Conservation (phyloP, 179 eudicot species). For the Monotropa hypopitys region DNA sequence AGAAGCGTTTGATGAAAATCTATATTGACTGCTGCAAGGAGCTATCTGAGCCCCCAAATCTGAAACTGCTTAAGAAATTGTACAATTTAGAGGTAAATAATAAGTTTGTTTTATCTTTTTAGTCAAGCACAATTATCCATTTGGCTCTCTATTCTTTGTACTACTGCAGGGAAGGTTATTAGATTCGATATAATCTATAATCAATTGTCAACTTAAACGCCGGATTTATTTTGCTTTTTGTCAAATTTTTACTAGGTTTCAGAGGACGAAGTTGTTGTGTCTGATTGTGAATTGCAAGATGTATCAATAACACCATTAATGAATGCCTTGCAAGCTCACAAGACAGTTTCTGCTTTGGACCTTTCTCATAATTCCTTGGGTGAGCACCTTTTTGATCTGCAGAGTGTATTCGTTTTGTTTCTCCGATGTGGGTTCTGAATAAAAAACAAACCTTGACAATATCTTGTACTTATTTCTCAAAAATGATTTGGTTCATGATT, state of each 20-base stretch:
- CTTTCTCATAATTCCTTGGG: conserved; percentile 89
- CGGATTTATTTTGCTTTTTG: not conserved
- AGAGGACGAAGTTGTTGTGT: conserved; percentile 75
- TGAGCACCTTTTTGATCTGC: conserved; percentile 14
- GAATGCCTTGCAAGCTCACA: conserved; percentile 67
- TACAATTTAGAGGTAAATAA: conserved; percentile 63
- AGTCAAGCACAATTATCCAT: not conserved
- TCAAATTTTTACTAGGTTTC: conserved; percentile 44
- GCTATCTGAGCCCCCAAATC: conserved; percentile 53
- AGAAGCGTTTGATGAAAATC: conserved; percentile 66
- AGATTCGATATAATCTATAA: not conserved
- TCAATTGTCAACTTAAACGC: not conserved
- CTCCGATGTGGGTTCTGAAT: not conserved
- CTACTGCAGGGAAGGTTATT: not conserved
- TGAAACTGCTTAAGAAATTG: conserved; percentile 63
- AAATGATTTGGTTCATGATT: not conserved
- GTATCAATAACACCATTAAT: conserved; percentile 66
- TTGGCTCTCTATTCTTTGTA: not conserved
- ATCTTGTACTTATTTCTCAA: not conserved
- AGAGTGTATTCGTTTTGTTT: not conserved
- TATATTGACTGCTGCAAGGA: conserved; percentile 65
- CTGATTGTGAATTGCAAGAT: conserved; percentile 77
- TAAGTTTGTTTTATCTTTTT: not conserved
- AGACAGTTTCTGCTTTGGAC: conserved; percentile 55
- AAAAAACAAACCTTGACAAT: not conserved